These are phyloP conservation scores for Chlamydomonas sp. DNA, from an alignment of 139 green algal genomes.

Conservation along the genomic window DNA sequence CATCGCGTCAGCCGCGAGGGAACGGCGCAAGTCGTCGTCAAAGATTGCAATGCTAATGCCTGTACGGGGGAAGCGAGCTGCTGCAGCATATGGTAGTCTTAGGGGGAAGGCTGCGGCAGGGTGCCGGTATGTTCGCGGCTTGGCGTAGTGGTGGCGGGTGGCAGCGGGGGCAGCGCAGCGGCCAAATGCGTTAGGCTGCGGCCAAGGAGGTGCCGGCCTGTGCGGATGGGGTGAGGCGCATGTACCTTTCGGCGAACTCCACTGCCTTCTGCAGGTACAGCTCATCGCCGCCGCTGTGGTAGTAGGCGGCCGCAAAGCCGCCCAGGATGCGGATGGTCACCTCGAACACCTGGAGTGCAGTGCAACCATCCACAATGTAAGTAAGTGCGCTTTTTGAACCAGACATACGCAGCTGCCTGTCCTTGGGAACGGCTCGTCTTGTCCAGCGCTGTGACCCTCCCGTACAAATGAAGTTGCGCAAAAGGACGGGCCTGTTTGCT, in stretches of 20 bases:
- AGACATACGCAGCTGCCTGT: no score
- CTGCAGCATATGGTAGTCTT: not conserved
- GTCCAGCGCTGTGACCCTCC: no score
- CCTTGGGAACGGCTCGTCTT: no score
- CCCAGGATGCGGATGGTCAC: conserved; percentile 94
- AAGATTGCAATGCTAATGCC: not conserved
- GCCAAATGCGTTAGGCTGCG: no score
- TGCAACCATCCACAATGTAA: not conserved
- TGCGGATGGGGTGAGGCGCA: not conserved
- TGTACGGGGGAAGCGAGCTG: not conserved
- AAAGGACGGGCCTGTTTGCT: no score
- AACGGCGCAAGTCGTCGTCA: not conserved
- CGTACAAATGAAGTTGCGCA: no score
- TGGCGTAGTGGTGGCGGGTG: no score
- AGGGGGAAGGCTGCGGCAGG: no score
- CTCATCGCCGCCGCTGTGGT: conserved; percentile 68
- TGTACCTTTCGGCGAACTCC: conserved; percentile 55
- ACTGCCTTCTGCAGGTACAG: conserved; percentile 56
- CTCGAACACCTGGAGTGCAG: conserved; percentile 78
- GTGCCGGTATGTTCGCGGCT: no score
- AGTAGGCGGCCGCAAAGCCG: conserved; percentile 85
- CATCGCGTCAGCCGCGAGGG: not conserved
- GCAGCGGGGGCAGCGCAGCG: no score
- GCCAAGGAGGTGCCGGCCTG: no score
- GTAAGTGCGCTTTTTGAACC: not conserved